Percentiles rank a stretch among this genome's conserved stretches.
Evolutionary conservation across 2,329 filamentous ascomycete genomes (phyloP).

Genomic region (Aspergillus floridensis): DNA sequence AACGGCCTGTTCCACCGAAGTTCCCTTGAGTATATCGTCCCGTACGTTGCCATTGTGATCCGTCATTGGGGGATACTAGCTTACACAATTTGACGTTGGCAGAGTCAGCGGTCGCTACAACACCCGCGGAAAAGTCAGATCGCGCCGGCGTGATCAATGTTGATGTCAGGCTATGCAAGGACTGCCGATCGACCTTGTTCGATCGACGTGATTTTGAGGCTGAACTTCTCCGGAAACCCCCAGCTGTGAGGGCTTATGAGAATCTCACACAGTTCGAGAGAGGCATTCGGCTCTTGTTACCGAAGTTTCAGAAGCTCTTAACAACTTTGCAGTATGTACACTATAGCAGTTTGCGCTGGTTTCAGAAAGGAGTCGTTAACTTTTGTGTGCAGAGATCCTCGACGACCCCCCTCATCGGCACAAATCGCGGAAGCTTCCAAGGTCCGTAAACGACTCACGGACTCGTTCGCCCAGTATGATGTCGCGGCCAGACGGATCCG

Average conservation of each 20-base stretch:
- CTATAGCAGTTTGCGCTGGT: background rate
- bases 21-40: slow-evolving; percentile 73
- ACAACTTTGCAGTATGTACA: slow-evolving; percentile 61
- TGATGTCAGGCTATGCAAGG: slow-evolving; percentile 87
- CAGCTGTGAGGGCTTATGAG: slow-evolving; percentile 76
- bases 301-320: slow-evolving; percentile 78
- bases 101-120: slow-evolving; percentile 32
- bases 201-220: slow-evolving; percentile 73
- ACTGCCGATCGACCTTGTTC: slow-evolving; percentile 73
- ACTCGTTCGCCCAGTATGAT: slow-evolving; percentile 86
- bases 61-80: slow-evolving; percentile 4
- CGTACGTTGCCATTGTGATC: slow-evolving; percentile 45
- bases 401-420: slow-evolving; percentile 61
- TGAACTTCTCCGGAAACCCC: slow-evolving; percentile 65
- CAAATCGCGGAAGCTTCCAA: slow-evolving; percentile 85
- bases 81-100: slow-evolving; percentile 17
- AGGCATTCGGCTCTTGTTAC: slow-evolving; percentile 77
- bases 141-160: slow-evolving; percentile 60
- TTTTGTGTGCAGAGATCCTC: slow-evolving; percentile 52
- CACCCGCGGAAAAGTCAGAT: slow-evolving; percentile 44
- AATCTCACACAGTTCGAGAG: slow-evolving; percentile 84
- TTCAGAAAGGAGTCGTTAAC: background rate
- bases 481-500: slow-evolving; percentile 75
- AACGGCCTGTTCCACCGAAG: slow-evolving; percentile 80
- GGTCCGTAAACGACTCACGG: slow-evolving; percentile 82